Evolutionary conservation across 163 green algal genomes (phyloP), one percentile per base, ranked within the genome.

Genomic region (Volvox carteri): DNA sequence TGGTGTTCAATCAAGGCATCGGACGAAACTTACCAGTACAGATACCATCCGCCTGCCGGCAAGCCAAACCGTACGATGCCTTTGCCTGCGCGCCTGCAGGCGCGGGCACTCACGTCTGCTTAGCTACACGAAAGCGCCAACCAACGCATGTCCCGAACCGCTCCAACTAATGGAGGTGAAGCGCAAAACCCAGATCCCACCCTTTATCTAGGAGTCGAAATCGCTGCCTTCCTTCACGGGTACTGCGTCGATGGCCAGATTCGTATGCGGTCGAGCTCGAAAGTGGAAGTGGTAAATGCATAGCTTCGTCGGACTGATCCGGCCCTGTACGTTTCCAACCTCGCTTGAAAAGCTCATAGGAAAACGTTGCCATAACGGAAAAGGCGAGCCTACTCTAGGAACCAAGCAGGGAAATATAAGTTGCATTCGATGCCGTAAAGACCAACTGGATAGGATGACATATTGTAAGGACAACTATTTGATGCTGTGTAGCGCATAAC

Each of bases 11-110:
- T n/a, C n/a, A n/a, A n/a, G n/a, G n/a, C n/a, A n/a, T n/a, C n/a
- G n/a, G n/a, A n/a, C n/a, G 41, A 39, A 73, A 75, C 78, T 9
- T 72, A 86, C 78, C 83, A 88, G 83, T 88, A 88, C 3, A 83
- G 52, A 52, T 88, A 88, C 48, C 50, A 81, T n/a, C 83, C 83
- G 25, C 83, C 83, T 25, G 67, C 54, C 19, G 78, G 54, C 4
- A 92, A 54, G 12, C 88, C 87, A 28, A 91, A 90, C 1, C 90
- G 88, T 4, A 87, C 84, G 25, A 93, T 93, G 42, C 85, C 85
- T 62, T 93, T 93, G 6, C 41, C 48, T 9, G 88, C 72, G 11
- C 87, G 78, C 48, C 90, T 93, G 90, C 8, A 84, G 25, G 41
- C 39, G 39, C 65, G 65, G 25, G 35, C 33, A 3, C 25, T 16